These are phyloP conservation scores for Solanum virginianum DNA, from an alignment of 257 asterid species.

Conservation along the genomic window DNA sequence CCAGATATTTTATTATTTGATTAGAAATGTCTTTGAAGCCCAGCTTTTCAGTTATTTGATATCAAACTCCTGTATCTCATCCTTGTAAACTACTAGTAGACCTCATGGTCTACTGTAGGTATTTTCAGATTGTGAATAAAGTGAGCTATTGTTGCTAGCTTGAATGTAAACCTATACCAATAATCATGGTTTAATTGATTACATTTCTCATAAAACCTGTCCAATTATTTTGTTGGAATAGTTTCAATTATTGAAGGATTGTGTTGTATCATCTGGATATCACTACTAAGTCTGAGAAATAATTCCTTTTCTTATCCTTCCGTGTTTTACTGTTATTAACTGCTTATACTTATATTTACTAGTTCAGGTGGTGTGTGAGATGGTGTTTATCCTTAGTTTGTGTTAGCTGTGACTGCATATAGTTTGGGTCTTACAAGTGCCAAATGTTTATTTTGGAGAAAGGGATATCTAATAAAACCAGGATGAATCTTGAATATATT, in stretches of 20 bases:
- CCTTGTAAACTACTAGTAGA: not conserved
- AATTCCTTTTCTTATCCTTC: not conserved
- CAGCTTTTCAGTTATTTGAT: not conserved
- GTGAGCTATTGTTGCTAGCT: not conserved
- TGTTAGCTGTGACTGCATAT: no score
- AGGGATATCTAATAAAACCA: no score
- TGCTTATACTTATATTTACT: no score
- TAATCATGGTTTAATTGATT: not conserved
- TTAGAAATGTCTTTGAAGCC: not conserved
- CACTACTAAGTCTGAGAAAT: not conserved
- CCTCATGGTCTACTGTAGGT: no score
- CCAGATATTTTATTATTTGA: slow-evolving; percentile 45
- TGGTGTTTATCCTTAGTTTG: no score
- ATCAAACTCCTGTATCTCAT: not conserved
- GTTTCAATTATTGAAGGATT: not conserved
- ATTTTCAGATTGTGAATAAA: not conserved
- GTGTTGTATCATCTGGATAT: not conserved
- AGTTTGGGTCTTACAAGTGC: no score
- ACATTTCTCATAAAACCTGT: not conserved
- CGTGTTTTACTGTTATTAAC: not conserved
- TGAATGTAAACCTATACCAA: not conserved
- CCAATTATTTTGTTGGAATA: not conserved
- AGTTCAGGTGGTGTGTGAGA: no score
- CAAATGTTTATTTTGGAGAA: no score
- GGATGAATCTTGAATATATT: no score